A percentile compares a stretch with the other conserved stretches of the same genome.
phyloP scores from a whole-genome alignment of 805 yeast genomes.

The Lachancea mirantina region DNA sequence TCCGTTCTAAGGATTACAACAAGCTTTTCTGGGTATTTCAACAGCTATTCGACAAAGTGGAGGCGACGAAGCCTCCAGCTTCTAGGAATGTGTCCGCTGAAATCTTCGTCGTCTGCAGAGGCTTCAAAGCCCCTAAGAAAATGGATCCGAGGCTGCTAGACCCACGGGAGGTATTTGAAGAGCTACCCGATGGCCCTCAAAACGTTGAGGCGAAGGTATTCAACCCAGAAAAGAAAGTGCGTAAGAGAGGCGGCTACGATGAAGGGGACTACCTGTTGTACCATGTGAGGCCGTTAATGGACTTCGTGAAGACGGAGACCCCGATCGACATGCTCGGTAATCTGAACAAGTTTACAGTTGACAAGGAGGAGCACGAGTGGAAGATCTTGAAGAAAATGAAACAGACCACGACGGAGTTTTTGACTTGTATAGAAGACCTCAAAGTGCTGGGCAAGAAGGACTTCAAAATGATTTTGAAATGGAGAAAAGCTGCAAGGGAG shows the following conservation, averaged over 20 bases:
- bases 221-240: constrained; percentile 85
- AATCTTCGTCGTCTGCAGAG: constrained; percentile 93
- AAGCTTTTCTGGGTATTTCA: constrained; percentile 96
- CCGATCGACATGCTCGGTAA: constrained; percentile 79
- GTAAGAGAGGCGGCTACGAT: constrained; percentile 94
- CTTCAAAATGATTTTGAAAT: constrained; percentile 73
- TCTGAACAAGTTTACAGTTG: constrained; percentile 55
- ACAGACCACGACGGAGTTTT: constrained; percentile 69
- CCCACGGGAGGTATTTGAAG: constrained; percentile 91
- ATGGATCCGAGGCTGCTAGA: constrained; percentile 89
- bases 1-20: constrained; percentile 98
- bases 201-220: constrained; percentile 88
- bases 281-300: constrained; percentile 67
- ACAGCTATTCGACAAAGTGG: constrained; percentile 91
- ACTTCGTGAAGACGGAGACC: constrained; percentile 73
- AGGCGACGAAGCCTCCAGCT: constrained; percentile 98
- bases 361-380: constrained; percentile 61
- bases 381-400: constrained; percentile 61
- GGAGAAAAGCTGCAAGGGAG: constrained; percentile 84
- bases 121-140: constrained; percentile 93
- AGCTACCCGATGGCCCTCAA: constrained; percentile 62
- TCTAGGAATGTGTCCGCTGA: constrained; percentile 99
- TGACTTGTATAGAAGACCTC: constrained; percentile 82
- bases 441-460: constrained; percentile 93
- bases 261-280: constrained; percentile 77